Evolutionary conservation across 164 flowering plant genomes (phyloP).

Genomic region (Aristolochia fimbriata): DNA sequence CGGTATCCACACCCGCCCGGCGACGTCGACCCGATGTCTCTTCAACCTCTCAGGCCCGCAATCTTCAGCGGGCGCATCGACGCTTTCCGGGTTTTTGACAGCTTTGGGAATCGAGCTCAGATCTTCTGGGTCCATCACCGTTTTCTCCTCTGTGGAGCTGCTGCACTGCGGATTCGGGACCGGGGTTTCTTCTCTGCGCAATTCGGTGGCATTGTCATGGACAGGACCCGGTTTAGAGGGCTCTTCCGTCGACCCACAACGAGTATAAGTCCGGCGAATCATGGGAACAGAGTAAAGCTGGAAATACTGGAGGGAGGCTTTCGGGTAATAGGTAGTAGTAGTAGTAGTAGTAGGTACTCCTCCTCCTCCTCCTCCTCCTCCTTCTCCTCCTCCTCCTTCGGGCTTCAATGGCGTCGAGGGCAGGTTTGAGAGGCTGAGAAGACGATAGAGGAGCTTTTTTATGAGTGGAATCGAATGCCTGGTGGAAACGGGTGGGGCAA

Average conservation of each 20-base stretch:
- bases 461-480: not conserved
- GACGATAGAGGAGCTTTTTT: not conserved
- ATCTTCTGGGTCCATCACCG: not conserved
- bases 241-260: not conserved
- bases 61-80: not conserved
- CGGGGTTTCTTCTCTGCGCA: not conserved
- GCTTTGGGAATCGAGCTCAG: not conserved
- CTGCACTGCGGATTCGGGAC: not conserved
- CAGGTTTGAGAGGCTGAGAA: not conserved
- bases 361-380: too few species aligned
- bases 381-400: too few species aligned
- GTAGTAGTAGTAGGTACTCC: too few species aligned
- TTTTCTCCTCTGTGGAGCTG: not conserved
- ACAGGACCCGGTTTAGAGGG: not conserved
- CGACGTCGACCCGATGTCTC: slow-evolving; percentile 40
- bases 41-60: slow-evolving; percentile 37
- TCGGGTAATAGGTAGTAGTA: too few species aligned
- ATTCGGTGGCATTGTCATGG: not conserved
- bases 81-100: not conserved
- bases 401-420: not conserved
- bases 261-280: not conserved
- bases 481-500: slow-evolving; percentile 6
- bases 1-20: slow-evolving; percentile 45
- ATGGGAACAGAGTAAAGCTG: not conserved
- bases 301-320: too few species aligned